These are phyloP conservation scores for Aspergillus persii DNA, from an alignment of 2,329 filamentous ascomycete species.

Conservation along the genomic window DNA sequence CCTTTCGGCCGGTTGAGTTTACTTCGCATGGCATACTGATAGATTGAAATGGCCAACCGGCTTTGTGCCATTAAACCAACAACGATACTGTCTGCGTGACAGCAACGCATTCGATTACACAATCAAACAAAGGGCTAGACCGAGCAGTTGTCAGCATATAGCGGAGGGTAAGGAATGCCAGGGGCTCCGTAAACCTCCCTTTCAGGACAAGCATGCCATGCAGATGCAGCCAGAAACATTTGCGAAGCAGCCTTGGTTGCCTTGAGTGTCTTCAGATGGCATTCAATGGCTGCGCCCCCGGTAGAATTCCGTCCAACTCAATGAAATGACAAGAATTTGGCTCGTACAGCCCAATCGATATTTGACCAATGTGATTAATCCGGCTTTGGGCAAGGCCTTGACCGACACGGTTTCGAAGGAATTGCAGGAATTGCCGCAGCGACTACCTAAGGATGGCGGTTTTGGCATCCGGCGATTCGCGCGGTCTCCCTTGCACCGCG, in stretches of 20 bases:
- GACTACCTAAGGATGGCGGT: neutral
- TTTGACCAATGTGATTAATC: neutral
- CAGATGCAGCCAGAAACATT: neutral
- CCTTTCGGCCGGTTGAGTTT: too few relatives aligned
- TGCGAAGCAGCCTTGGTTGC: constrained; percentile 1
- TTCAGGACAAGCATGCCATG: neutral
- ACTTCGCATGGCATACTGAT: too few relatives aligned
- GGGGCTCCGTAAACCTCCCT: neutral
- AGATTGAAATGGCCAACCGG: neutral
- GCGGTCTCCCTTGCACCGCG: constrained; percentile 7
- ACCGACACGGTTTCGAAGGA: neutral
- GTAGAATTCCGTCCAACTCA: neutral
- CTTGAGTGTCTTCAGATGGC: neutral
- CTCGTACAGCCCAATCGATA: neutral
- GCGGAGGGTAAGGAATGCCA: neutral
- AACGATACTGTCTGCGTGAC: neutral
- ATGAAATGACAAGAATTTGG: too few relatives aligned
- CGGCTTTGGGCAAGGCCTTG: neutral
- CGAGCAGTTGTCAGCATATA: neutral
- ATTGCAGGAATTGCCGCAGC: neutral
- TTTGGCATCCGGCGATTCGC: neutral
- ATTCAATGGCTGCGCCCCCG: neutral
- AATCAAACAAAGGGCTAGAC: neutral
- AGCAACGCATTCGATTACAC: neutral
- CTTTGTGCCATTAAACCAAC: neutral